Conservation (phyloP, 1,139 yeast species). For the Zygoascus sp. region DNA sequence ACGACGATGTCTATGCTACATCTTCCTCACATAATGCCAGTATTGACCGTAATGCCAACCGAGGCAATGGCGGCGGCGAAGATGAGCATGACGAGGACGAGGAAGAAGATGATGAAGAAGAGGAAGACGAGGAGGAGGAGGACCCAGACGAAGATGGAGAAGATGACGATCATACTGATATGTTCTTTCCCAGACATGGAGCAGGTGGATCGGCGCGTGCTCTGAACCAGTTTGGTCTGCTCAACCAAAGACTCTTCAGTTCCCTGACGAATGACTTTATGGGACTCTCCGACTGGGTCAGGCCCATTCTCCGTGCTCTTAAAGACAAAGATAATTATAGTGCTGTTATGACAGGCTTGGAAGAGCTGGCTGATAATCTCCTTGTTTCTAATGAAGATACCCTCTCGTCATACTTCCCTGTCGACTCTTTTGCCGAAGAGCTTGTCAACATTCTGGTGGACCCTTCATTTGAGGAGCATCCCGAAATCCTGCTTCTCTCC, state of each 20-base stretch:
- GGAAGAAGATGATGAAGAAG: conserved; percentile 16
- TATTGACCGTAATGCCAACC: conserved; percentile 4
- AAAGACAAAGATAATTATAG: conserved; percentile 42
- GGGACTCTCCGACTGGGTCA: conserved; percentile 25
- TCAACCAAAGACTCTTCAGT: conserved; percentile 28
- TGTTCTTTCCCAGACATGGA: conserved; percentile 17
- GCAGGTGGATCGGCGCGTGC: conserved; percentile 10
- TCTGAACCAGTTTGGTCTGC: conserved; percentile 13
- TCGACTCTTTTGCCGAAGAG: conserved; percentile 50
- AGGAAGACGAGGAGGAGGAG: conserved; percentile 19
- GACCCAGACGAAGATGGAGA: conserved; percentile 12
- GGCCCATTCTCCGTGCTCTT: conserved; percentile 29
- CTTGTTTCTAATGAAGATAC: conserved; percentile 37
- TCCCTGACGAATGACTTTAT: conserved; percentile 38
- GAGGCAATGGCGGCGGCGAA: conserved; percentile 7
- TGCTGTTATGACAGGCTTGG: conserved; percentile 40
- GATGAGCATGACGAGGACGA: conserved; percentile 22
- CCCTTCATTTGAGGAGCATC: conserved; percentile 55
- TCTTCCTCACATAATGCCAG: neutral
- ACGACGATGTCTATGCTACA: conserved; percentile 8
- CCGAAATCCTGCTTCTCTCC: conserved; percentile 77
- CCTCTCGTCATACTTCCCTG: conserved; percentile 46
- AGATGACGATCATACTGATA: conserved; percentile 26
- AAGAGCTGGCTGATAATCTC: conserved; percentile 37
- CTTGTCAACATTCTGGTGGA: conserved; percentile 58